These are phyloP conservation scores for Cylindricascospora bacillispora DNA, from an alignment of 1,139 yeast genomes.

Conservation along the genomic window DNA sequence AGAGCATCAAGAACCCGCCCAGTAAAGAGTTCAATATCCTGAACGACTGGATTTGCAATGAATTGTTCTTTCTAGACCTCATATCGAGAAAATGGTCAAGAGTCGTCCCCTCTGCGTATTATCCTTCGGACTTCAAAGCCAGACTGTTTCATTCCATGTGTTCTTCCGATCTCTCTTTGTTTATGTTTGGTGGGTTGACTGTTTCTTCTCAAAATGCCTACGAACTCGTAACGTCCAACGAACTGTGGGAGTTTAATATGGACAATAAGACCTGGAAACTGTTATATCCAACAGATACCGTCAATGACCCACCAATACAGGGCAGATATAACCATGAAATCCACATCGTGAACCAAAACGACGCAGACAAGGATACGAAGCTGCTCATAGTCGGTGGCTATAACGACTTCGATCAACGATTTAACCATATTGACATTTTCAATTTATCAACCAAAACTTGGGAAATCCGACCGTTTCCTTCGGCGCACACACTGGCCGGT, in stretches of 20 bases:
- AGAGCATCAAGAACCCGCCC: constrained; percentile 9
- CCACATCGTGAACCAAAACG: constrained; percentile 32
- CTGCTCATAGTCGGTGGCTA: constrained; percentile 51
- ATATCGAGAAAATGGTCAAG: constrained; percentile 46
- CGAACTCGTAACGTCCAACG: constrained; percentile 40
- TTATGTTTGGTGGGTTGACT: constrained; percentile 50
- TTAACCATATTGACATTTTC: constrained; percentile 36
- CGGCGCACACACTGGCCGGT: no score
- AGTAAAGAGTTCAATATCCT: constrained; percentile 16
- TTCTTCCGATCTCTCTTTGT: constrained; percentile 37
- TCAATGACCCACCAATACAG: constrained; percentile 29
- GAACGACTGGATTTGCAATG: constrained; percentile 40
- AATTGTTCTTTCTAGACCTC: constrained; percentile 43
- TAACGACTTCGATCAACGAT: constrained; percentile 31
- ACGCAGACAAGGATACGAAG: constrained; percentile 39
- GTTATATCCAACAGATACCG: constrained; percentile 17
- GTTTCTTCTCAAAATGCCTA: constrained; percentile 23
- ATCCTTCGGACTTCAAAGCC: constrained; percentile 30
- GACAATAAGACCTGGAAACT: constrained; percentile 39
- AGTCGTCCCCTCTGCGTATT: constrained; percentile 18
- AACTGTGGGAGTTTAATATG: constrained; percentile 54
- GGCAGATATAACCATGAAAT: constrained; percentile 42
- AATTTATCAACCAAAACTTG: constrained; percentile 40
- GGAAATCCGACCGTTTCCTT: constrained; percentile 32
- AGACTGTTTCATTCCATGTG: constrained; percentile 49